Conservation (phyloP, 2,329 filamentous ascomycete genomes). For the Macrophomina tecta region DNA sequence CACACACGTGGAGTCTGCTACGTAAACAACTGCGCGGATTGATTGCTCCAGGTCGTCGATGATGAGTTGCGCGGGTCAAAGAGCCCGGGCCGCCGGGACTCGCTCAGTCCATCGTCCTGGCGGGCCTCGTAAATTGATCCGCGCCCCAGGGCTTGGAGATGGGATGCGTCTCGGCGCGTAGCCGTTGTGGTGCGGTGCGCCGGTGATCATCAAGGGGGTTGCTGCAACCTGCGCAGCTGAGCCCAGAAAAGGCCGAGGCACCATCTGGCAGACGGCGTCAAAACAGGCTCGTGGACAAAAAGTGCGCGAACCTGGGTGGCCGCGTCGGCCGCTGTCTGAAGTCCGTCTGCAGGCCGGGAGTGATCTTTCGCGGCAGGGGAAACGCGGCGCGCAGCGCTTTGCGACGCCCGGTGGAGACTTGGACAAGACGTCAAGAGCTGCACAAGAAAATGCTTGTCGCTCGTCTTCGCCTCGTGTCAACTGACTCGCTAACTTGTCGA, state of each 20-base stretch:
- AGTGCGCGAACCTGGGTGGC: not conserved
- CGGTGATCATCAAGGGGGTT: constrained; percentile 17
- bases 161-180: constrained; percentile 1
- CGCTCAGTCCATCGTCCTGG: not conserved
- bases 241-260: not conserved
- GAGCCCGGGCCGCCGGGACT: not conserved
- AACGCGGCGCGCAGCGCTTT: constrained; percentile 1
- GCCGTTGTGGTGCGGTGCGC: constrained; percentile 7
- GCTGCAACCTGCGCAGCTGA: not conserved
- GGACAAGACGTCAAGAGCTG: not conserved
- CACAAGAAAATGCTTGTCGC: constrained; percentile 1
- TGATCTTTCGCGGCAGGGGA: not conserved
- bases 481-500: not conserved
- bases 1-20: constrained; percentile 13
- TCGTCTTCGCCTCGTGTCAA: not conserved
- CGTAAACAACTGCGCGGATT: constrained; percentile 20
- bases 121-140: not conserved
- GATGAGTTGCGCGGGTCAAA: not conserved
- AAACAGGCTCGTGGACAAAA: not conserved
- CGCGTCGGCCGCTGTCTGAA: not conserved
- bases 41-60: not conserved
- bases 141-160: constrained; percentile 9
- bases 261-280: not conserved
- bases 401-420: not conserved
- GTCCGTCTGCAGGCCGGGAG: not conserved